Base-by-base conservation (phyloP, 495 filamentous ascomycete species). In the Stereocaulon alpinum region DNA sequence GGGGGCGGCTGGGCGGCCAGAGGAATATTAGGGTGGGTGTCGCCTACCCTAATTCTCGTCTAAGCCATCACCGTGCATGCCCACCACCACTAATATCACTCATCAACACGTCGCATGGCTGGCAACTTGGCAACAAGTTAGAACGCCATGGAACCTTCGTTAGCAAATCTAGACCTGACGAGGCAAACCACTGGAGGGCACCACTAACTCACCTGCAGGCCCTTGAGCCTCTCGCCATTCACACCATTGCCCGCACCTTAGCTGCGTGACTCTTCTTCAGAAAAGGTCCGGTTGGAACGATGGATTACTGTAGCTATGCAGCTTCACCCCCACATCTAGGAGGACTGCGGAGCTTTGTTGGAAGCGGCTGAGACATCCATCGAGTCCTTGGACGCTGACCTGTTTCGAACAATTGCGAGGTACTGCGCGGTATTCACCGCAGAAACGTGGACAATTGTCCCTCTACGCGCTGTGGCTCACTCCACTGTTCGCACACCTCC, bases 91-190 rank as follows among this genome's bases (percentile, higher is more conserved):
- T 29, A 29, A 32, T 50, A 50, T 50, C 47, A 50, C 47, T 50
- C 47, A 52, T 27, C 49, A 14, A 20, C 29, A 52, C 49, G 47
- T 50, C 47, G 47, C 47, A 50, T 50, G 24, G 47, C 47, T 32
- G 47, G 47, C 27, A 10, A 48, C 4, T 22, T 32, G 47, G 47
- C 27, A 10, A 48, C 4, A 48, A 24, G 44, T 48, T 48, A 48
- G 47, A 32, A 50, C 7, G 14, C 15, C 27, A 32, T 50, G 22
- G 47, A 50, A 50, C 47, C 47, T 50, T 50, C 47, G 14, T 14
- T 6, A 14, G 24, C 24, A 24, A 15, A 32, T 12, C 27, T 50
- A 50, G 47, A n/a, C 7, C 30, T n/a, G 14, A 50, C 14, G 24
- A 30, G 47, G 47, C 47, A 30, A 50, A 50, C 47, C 47, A 50